phyloP scores from a whole-genome alignment of 768 basidiomycete genomes.

The Trametes cingulata region DNA sequence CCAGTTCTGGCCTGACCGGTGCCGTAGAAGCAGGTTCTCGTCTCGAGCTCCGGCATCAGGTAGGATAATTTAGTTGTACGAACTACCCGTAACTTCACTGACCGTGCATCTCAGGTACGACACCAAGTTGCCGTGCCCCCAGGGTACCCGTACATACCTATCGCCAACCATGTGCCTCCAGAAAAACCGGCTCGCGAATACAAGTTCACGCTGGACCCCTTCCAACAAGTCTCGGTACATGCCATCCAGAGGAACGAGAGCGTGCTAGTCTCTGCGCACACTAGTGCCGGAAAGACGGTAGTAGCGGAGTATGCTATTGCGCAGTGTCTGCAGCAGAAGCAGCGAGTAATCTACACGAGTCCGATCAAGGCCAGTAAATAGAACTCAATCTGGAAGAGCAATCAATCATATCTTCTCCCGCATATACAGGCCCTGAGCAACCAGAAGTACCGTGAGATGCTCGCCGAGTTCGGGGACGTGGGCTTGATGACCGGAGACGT shows the following conservation, averaged over 20 bases:
- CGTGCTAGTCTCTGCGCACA: slow-evolving; percentile 97
- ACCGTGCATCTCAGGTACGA: slow-evolving; percentile 58
- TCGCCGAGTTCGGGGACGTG: slow-evolving; percentile 96
- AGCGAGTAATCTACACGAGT: slow-evolving; percentile 98
- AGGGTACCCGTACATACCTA: slow-evolving; percentile 87
- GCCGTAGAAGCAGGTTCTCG: slow-evolving; percentile 62
- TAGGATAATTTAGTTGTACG: slow-evolving; percentile 29
- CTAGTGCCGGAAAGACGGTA: slow-evolving; percentile 98
- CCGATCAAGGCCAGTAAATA: slow-evolving; percentile 88
- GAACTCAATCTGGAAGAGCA: background rate
- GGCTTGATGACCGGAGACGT: slow-evolving; percentile 99
- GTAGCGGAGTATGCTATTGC: slow-evolving; percentile 99
- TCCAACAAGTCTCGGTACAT: slow-evolving; percentile 91
- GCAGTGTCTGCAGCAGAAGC: slow-evolving; percentile 88
- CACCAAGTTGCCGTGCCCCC: slow-evolving; percentile 97
- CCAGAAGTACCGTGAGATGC: slow-evolving; percentile 98
- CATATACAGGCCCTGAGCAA: slow-evolving; percentile 86
- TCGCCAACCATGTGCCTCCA: slow-evolving; percentile 88
- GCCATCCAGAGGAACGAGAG: slow-evolving; percentile 98
- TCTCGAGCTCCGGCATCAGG: slow-evolving; percentile 82
- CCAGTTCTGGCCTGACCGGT: slow-evolving; percentile 84
- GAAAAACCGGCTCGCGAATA: slow-evolving; percentile 90
- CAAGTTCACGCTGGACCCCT: slow-evolving; percentile 96
- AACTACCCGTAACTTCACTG: background rate
- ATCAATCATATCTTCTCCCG: slow-evolving; percentile 22